Evolutionary conservation across 1,139 yeast genomes (phyloP), one percentile per base, ranked within the genome.

Genomic region (Suhomyces bokatorum): DNA sequence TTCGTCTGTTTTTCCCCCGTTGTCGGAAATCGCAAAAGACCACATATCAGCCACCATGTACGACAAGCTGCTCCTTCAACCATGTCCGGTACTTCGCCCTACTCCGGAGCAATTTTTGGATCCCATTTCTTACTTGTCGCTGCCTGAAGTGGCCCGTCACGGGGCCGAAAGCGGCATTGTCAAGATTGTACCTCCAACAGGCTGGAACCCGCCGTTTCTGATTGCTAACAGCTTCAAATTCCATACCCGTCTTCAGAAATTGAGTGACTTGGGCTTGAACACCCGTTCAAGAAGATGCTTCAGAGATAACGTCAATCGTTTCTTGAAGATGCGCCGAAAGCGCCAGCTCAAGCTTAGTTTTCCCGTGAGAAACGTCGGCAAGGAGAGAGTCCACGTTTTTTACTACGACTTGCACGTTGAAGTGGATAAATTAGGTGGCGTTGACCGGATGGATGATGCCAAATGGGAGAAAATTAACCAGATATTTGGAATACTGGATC

Each of bases 241-340:
- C 56, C 83, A 80, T 51, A 85, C 89, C 6, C 64, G 93, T 45
- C 61, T 82, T 20, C 93, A 86, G 58, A 76, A 73, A 41, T 57
- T 86, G 45, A 77, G 80, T 55, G 88, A 85, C 58, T 67, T 86
- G 56, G 84, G 85, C 17, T 61, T 86, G 14, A 63, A 77, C 9
- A 81, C 83, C 41, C 68, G 95, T 50, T 79, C 85, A 31, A 66
- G 91, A 43, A 68, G 75, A 47, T 81, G 81, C 55, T 85, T 85
- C 62, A 69, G 68, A 38, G 80, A 77, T 46, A 86, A 82, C 52
- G 62, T 85, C 49, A 77, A 78, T 48, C 76, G 87, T 48, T 85
- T 70, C 55, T 61, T 76, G 53, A 70, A 69, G 53, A 78, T 80
- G 79, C 63, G 69, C 42, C 59, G 68, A 34, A 66, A 59, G 48